Conservation (phyloP, 257 asterid species). For the Nicotiana tomentosiformis region DNA sequence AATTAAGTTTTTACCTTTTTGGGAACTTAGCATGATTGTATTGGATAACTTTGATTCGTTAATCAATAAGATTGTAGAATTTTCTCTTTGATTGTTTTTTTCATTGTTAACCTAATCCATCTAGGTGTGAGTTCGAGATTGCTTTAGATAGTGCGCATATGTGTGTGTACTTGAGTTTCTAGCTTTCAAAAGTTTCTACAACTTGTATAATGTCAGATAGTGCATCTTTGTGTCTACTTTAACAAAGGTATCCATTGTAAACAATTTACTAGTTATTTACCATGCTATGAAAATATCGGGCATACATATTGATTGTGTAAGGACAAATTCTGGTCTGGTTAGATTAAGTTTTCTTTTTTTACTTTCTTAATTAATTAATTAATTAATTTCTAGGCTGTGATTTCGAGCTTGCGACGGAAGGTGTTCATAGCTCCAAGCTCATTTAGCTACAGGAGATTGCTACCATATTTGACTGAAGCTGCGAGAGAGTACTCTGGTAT, state of each 20-base stretch:
- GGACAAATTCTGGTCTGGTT: background rate
- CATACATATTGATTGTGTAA: background rate
- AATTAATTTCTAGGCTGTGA: constrained; percentile 30
- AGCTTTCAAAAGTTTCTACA: background rate
- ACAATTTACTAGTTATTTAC: background rate
- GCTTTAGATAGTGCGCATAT: background rate
- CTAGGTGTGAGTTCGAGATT: background rate
- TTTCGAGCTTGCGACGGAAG: constrained; percentile 27
- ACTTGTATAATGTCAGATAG: background rate
- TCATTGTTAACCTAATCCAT: background rate
- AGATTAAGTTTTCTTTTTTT: background rate
- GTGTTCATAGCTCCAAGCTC: constrained; percentile 53
- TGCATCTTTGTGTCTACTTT: background rate
- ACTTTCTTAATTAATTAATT: background rate
- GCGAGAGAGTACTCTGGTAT: constrained; percentile 45
- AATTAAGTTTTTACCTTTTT: background rate
- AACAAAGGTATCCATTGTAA: background rate
- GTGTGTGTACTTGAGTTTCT: background rate
- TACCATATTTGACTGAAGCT: constrained; percentile 55
- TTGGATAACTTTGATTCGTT: background rate
- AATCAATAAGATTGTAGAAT: background rate
- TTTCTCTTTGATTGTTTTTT: background rate
- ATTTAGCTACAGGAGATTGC: constrained; percentile 69
- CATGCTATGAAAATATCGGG: background rate
- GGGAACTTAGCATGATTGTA: background rate